Percentiles rank a stretch among this genome's conserved stretches.
phyloP scores from a whole-genome alignment of 495 filamentous ascomycete genomes.

The Penicillium coffeae region DNA sequence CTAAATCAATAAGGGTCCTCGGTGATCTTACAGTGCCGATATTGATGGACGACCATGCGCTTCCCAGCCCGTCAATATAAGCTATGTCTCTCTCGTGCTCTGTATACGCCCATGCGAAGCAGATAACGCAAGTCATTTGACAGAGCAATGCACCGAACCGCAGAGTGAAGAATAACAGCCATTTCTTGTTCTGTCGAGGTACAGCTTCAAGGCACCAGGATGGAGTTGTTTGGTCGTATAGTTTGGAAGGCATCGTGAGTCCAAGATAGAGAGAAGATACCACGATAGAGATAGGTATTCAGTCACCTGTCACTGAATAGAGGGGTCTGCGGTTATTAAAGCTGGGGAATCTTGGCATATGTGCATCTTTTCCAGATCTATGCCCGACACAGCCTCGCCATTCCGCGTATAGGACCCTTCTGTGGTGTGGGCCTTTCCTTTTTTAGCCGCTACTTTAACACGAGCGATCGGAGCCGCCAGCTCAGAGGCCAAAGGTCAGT shows the following conservation, averaged over 20 bases:
- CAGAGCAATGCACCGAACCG: conserved; percentile 11
- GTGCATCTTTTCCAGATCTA: not conserved
- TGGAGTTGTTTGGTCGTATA: not conserved
- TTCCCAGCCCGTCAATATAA: conserved; percentile 12
- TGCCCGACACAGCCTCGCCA: not conserved
- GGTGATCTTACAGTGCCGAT: conserved; percentile 10
- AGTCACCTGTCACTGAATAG: no score
- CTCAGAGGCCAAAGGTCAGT: no score
- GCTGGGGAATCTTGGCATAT: not conserved
- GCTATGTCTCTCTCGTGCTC: conserved; percentile 9
- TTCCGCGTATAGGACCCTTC: not conserved
- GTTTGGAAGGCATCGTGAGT: not conserved
- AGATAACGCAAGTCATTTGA: conserved; percentile 9
- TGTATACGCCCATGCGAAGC: conserved; percentile 15
- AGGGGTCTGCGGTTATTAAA: not conserved
- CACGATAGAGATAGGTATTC: not conserved
- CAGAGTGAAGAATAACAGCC: conserved; percentile 12
- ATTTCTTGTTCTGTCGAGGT: conserved; percentile 13
- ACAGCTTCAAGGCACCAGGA: conserved; percentile 13
- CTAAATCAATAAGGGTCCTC: not conserved
- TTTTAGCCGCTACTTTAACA: no score
- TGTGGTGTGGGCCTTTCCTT: no score
- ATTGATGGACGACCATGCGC: conserved; percentile 6
- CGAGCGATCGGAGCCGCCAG: no score
- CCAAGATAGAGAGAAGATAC: not conserved